Conservation (phyloP, 2,329 filamentous ascomycete genomes). For the Cordyceps cateniannulata region DNA sequence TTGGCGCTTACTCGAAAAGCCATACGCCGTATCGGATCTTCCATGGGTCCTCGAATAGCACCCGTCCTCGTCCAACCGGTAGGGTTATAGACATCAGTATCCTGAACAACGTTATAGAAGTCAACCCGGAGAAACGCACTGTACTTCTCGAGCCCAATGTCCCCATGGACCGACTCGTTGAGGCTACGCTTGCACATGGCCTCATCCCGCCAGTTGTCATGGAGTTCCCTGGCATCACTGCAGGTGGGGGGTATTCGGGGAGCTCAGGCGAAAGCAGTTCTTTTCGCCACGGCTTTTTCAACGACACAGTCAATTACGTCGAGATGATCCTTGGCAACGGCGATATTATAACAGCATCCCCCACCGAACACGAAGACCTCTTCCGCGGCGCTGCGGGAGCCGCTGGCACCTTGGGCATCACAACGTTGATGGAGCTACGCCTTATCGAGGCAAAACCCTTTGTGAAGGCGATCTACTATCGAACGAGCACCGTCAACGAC, state of each 20-base stretch:
- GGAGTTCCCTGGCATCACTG: conserved; percentile 66
- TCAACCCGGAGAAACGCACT: background rate
- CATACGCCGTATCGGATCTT: background rate
- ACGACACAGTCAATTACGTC: conserved; percentile 53
- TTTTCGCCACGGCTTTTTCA: conserved; percentile 61
- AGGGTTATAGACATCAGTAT: background rate
- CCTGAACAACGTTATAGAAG: background rate
- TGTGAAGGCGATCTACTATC: conserved; percentile 50
- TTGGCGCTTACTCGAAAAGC: background rate
- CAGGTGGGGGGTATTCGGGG: conserved; percentile 60
- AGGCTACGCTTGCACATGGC: conserved; percentile 46
- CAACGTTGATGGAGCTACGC: conserved; percentile 52
- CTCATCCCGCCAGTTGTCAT: conserved; percentile 61
- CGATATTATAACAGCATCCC: conserved; percentile 41
- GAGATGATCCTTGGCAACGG: conserved; percentile 59
- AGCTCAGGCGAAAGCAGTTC: conserved; percentile 62
- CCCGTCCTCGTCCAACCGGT: background rate
- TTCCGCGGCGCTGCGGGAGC: conserved; percentile 54
- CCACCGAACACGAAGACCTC: conserved; percentile 42
- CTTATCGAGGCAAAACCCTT: conserved; percentile 46
- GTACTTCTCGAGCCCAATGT: conserved; percentile 60
- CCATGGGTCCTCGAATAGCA: background rate
- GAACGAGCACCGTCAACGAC: conserved; percentile 33
- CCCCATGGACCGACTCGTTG: conserved; percentile 58
- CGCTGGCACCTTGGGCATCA: conserved; percentile 54